Evolutionary conservation across 2,329 filamentous ascomycete species (phyloP), one percentile per base, ranked within the genome.

Genomic region (Drechslera avenae): DNA sequence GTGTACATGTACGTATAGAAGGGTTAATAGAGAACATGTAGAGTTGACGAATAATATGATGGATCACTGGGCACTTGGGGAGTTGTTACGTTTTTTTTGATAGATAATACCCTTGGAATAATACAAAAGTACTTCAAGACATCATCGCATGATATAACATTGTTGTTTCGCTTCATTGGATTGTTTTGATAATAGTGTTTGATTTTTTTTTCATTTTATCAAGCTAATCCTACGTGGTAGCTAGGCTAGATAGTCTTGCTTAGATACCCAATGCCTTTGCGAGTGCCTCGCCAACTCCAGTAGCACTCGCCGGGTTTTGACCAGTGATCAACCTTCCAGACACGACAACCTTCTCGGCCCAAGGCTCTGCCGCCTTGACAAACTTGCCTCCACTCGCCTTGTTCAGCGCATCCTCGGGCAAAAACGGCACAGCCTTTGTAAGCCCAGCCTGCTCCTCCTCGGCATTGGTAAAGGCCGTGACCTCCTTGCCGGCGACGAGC

Each of bases 391-490:
- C 79, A 17, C 72, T 79, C 12, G 78, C 75, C 60, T 67, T 67
- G 63, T 78, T 58, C 46, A 85, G 67, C 69, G 81, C 78, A 54
- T 82, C 80, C 68, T 84, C 83, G 35, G 89, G 81, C 69, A 80
- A 68, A 71, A 88, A 89, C 2, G 85, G 85, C 77, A 86, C 77
- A 3, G 50, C 69, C 26, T 70, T 56, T 28, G 63, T 74, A 50
- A 78, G 59, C 35, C 67, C 74, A 5, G 73, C 73, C 39, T 69
- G 69, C 33, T 77, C 78, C 73, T 85, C 83, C 73, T 86, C 84
- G 0, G 53, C 72, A 62, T 85, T 83, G 30, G 77, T 81, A 64
- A 86, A 85, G 8, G 82, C 85, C 0, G 85, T 87, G 18, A 85
- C 83, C 37, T 78, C 73, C 64, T 79, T 80, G 36, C 81, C 84